Evolutionary conservation across 2,329 filamentous ascomycete genomes (phyloP).

Genomic region (Curvularia hawaiiensis): DNA sequence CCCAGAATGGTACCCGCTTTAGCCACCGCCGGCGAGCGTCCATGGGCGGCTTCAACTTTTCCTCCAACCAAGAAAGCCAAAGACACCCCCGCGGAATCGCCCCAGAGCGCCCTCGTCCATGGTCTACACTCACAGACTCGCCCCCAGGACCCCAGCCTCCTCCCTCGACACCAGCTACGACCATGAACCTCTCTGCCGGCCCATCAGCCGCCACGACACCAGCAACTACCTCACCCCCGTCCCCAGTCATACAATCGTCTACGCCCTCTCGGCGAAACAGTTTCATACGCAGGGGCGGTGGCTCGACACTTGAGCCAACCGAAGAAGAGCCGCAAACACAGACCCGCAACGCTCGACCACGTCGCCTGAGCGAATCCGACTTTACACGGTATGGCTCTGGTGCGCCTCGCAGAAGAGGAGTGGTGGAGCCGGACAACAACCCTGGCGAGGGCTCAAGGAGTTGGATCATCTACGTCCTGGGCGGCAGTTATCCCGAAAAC

Average conservation of each 20-base stretch:
- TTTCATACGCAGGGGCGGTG: conserved; percentile 46
- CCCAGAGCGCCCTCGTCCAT: conserved; percentile 50
- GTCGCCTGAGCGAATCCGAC: conserved; percentile 64
- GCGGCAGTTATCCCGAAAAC: conserved; percentile 71
- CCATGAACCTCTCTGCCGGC: conserved; percentile 59
- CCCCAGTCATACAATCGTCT: conserved; percentile 43
- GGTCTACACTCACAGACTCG: conserved; percentile 58
- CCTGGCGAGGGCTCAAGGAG: conserved; percentile 65
- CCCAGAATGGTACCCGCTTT: conserved; percentile 61
- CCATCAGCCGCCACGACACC: conserved; percentile 58
- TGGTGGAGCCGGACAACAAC: conserved; percentile 62
- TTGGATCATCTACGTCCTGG: conserved; percentile 75
- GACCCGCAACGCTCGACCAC: conserved; percentile 55
- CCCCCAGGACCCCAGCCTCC: conserved; percentile 65
- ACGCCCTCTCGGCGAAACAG: conserved; percentile 48
- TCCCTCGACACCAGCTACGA: conserved; percentile 65
- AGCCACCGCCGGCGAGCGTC: conserved; percentile 59
- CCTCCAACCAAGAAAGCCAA: conserved; percentile 59
- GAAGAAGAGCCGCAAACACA: conserved; percentile 47
- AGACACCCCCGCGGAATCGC: conserved; percentile 54
- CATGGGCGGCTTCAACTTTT: conserved; percentile 59
- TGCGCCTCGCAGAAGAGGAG: conserved; percentile 66
- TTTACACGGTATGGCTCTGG: conserved; percentile 67
- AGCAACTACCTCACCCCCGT: conserved; percentile 38
- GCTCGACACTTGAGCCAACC: conserved; percentile 51